phyloP scores from a whole-genome alignment of 148 eudicot genomes.

The Mesembryanthemum crystallinum region DNA sequence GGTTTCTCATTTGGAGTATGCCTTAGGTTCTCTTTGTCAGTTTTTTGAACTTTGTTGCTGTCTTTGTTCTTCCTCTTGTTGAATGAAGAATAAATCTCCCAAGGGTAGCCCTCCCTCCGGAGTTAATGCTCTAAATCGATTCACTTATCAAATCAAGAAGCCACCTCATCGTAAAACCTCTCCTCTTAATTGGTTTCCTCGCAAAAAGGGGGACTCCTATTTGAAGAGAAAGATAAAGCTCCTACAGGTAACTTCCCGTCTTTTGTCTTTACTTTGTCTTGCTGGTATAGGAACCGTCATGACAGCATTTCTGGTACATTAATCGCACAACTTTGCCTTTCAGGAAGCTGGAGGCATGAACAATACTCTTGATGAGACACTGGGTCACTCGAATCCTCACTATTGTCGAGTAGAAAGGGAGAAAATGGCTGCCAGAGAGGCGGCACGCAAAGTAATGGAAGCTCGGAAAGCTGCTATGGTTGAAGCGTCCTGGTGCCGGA shows the following conservation, averaged over 20 bases:
- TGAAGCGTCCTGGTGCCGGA: conserved; percentile 97
- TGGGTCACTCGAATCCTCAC: conserved; percentile 87
- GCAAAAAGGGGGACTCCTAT: conserved; percentile 78
- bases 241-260: conserved; percentile 49
- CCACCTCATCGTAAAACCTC: conserved; percentile 69
- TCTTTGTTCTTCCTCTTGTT: background rate
- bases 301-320: background rate
- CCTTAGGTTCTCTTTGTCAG: too few relatives aligned
- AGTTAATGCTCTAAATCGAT: conserved; percentile 43
- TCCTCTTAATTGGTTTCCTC: conserved; percentile 89
- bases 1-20: too few relatives aligned
- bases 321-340: background rate
- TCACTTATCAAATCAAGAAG: conserved; percentile 69
- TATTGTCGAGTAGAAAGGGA: conserved; percentile 75
- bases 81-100: conserved; percentile 49
- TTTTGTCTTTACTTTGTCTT: background rate
- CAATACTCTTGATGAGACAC: conserved; percentile 82
- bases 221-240: conserved; percentile 71
- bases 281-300: background rate
- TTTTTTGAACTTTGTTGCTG: background rate
- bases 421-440: conserved; percentile 80
- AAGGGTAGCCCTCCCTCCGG: conserved; percentile 56
- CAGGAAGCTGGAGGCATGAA: conserved; percentile 96
- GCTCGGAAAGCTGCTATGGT: conserved; percentile 93
- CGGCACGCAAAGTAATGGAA: conserved; percentile 77